A percentile compares a stretch with the other conserved stretches of the same genome.
Evolutionary conservation across 805 yeast species (phyloP).

Genomic region (Peterozyma toletana): DNA sequence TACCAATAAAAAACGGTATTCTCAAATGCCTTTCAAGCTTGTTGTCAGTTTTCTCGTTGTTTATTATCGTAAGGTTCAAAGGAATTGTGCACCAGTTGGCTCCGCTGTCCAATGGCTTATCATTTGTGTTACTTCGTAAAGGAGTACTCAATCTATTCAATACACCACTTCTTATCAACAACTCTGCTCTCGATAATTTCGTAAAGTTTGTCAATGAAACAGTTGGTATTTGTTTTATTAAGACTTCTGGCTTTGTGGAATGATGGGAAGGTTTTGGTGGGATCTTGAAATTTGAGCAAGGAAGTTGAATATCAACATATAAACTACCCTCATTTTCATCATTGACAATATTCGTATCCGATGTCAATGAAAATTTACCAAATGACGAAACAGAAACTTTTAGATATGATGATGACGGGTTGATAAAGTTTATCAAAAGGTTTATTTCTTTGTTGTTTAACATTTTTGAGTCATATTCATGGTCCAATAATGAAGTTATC

Average conservation of each 20-base stretch:
- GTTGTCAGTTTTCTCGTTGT: neutral
- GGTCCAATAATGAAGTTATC: conserved; percentile 2
- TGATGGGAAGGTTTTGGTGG: conserved; percentile 10
- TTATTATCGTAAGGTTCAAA: conserved; percentile 8
- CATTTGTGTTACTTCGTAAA: neutral
- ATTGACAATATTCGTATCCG: neutral
- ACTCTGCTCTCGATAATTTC: conserved; percentile 21
- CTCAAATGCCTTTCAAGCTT: neutral
- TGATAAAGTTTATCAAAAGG: conserved; percentile 12
- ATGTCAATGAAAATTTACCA: conserved; percentile 5
- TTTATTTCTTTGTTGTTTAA: too few species aligned
- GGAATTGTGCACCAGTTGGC: conserved; percentile 23
- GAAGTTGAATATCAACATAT: conserved; percentile 7
- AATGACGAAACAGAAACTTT: conserved; percentile 11
- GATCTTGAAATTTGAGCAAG: conserved; percentile 14
- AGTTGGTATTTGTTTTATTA: conserved; percentile 21
- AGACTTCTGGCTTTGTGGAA: conserved; percentile 5
- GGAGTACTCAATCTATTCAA: conserved; percentile 1
- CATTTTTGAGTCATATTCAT: conserved; percentile 2
- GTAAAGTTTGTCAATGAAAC: conserved; percentile 17
- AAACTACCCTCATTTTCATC: neutral
- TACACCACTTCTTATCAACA: conserved; percentile 15
- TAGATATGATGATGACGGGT: conserved; percentile 6
- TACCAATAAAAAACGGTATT: conserved; percentile 17
- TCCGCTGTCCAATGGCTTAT: conserved; percentile 14